Evolutionary conservation across 495 filamentous ascomycete species (phyloP).

Genomic region (Sphaerosporella brunnea): DNA sequence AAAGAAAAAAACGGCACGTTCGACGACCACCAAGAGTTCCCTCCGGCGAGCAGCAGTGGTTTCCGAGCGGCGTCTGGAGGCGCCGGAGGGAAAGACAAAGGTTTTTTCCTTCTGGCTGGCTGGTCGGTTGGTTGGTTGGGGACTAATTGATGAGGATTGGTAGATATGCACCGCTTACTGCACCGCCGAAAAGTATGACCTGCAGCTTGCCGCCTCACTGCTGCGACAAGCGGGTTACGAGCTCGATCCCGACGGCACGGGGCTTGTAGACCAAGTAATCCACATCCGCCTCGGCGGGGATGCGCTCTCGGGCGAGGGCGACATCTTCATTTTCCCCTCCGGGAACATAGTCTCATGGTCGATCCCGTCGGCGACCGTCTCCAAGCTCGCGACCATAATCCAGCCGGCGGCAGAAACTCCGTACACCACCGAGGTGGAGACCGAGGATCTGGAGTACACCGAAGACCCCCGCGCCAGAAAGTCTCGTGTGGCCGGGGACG

Average conservation of each 20-base stretch:
- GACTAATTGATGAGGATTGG: no score
- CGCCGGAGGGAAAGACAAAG: not conserved
- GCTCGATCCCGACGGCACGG: conserved; percentile 14
- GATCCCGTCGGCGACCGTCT: conserved; percentile 51
- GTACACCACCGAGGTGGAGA: conserved; percentile 51
- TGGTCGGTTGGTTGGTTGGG: no score
- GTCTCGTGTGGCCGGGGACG: conserved; percentile 69
- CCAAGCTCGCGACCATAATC: conserved; percentile 52
- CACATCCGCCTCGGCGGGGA: conserved; percentile 14
- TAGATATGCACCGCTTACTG: conserved; percentile 21
- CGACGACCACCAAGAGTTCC: not conserved
- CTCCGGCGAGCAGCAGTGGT: conserved; percentile 2
- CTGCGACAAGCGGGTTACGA: conserved; percentile 13
- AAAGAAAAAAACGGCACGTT: not conserved
- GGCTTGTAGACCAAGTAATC: conserved; percentile 20
- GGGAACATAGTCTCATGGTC: conserved; percentile 90
- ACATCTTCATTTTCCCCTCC: conserved; percentile 93
- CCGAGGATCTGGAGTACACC: conserved; percentile 76
- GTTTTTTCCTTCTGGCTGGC: not conserved
- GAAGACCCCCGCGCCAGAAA: conserved; percentile 57
- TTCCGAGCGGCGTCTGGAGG: not conserved
- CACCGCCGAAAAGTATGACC: conserved; percentile 23
- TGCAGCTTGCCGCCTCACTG: conserved; percentile 11
- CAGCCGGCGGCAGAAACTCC: conserved; percentile 61
- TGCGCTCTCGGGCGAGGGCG: conserved; percentile 34